Conservation (phyloP, 2,329 filamentous ascomycete species). For the Xylariaceae sp. region DNA sequence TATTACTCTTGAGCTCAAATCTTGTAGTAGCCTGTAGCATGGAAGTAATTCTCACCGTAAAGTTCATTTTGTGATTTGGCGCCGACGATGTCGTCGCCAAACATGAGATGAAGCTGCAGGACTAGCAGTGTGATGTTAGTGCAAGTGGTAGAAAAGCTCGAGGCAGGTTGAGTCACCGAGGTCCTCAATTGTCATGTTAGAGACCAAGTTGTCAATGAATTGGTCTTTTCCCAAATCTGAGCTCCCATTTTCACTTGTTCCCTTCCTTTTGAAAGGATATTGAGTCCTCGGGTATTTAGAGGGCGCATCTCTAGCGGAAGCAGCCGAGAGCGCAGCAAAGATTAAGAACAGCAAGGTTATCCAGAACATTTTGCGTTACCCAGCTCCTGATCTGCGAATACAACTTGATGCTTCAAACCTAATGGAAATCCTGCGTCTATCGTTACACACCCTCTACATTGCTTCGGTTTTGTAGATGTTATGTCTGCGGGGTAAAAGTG, state of each 20-base stretch:
- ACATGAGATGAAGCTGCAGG: conserved; percentile 42
- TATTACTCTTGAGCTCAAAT: conserved; percentile 10
- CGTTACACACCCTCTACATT: neutral
- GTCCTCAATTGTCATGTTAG: conserved; percentile 33
- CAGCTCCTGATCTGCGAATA: neutral
- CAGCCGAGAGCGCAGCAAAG: neutral
- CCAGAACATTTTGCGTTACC: neutral
- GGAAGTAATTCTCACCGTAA: conserved; percentile 25
- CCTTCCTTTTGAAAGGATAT: neutral
- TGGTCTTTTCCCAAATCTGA: conserved; percentile 17
- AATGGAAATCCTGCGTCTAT: neutral
- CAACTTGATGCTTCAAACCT: neutral
- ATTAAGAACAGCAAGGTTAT: neutral
- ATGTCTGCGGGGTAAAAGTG: neutral
- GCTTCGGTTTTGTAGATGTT: neutral
- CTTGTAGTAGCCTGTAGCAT: neutral
- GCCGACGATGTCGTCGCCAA: conserved; percentile 39
- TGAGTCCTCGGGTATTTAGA: neutral
- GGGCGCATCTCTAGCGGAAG: neutral
- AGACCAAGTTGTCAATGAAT: conserved; percentile 25
- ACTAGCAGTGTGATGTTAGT: conserved; percentile 20
- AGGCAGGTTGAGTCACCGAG: conserved; percentile 19
- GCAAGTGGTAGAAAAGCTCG: neutral
- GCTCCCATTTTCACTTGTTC: neutral
- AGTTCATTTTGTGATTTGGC: conserved; percentile 35